These are phyloP conservation scores for Exophiala spinifera DNA, from an alignment of 2,329 filamentous ascomycete species.

Conservation along the genomic window DNA sequence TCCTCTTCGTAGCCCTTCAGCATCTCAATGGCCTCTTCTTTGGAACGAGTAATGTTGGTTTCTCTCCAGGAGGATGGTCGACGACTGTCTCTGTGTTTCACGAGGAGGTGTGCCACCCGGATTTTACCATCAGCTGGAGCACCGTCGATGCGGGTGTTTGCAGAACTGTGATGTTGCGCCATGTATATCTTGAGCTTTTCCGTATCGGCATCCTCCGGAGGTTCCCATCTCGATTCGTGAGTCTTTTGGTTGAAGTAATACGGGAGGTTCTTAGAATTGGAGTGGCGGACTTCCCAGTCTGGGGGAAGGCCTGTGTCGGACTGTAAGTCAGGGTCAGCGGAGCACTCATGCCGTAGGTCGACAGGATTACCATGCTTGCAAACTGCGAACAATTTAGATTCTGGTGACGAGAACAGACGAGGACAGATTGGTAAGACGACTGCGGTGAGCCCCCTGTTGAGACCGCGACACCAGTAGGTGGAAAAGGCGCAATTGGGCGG, in stretches of 20 bases:
- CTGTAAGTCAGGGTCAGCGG: slow-evolving; percentile 30
- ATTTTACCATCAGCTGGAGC: slow-evolving; percentile 71
- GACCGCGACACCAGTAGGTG: no score
- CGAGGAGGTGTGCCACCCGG: slow-evolving; percentile 83
- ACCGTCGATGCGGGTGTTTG: slow-evolving; percentile 41
- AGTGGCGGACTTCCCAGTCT: slow-evolving; percentile 94
- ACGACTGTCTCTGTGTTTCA: slow-evolving; percentile 88
- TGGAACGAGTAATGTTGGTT: slow-evolving; percentile 79
- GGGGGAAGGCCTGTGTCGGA: slow-evolving; percentile 76
- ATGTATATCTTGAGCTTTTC: slow-evolving; percentile 94
- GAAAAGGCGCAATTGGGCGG: neutral
- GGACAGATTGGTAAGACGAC: no score
- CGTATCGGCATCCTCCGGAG: slow-evolving; percentile 79
- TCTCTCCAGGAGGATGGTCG: slow-evolving; percentile 92
- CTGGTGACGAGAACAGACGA: no score
- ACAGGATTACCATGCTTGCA: no score
- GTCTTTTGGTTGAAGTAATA: slow-evolving; percentile 94
- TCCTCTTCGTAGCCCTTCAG: slow-evolving; percentile 70
- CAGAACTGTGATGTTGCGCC: slow-evolving; percentile 74
- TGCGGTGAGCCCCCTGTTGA: no score
- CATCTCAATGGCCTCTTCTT: slow-evolving; percentile 79
- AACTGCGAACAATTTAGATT: no score
- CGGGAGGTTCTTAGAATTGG: slow-evolving; percentile 95
- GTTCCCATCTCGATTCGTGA: slow-evolving; percentile 93
- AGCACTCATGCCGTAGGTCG: no score